Conservation (phyloP, 306 rosid species). For the Cicer cuneatum region DNA sequence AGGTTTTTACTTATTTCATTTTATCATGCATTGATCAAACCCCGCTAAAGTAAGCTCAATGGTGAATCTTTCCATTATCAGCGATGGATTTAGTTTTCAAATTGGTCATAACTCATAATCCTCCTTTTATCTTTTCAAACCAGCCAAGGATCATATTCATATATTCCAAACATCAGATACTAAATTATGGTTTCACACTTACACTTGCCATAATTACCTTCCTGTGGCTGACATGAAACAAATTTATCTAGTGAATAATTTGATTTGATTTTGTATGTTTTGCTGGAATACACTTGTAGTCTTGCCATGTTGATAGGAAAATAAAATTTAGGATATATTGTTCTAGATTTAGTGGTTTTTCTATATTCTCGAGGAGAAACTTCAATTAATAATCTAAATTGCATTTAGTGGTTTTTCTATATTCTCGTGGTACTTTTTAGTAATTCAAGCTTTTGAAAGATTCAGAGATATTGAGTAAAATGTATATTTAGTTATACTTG, state of each 20-base stretch:
- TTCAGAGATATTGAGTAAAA: not conserved
- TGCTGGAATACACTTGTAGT: not conserved
- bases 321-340: not conserved
- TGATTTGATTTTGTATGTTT: not conserved
- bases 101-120: not conserved
- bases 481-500: slow-evolving; percentile 1
- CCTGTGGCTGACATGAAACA: slow-evolving; percentile 1
- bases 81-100: slow-evolving; percentile 27
- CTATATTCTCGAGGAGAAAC: slow-evolving; percentile 1
- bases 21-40: slow-evolving; percentile 12
- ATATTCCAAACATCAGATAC: not conserved
- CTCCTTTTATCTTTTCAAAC: slow-evolving; percentile 27
- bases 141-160: not conserved
- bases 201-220: not conserved
- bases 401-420: slow-evolving; percentile 10
- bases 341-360: no score
- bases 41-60: slow-evolving; percentile 7
- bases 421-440: not conserved
- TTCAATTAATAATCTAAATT: slow-evolving; percentile 12
- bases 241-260: slow-evolving; percentile 16
- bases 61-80: slow-evolving; percentile 25
- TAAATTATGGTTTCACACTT: slow-evolving; percentile 14
- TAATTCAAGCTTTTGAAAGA: slow-evolving; percentile 1
- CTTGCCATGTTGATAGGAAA: slow-evolving; percentile 13
- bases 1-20: slow-evolving; percentile 11